Evolutionary conservation across 129 eudicot species (phyloP).

Genomic region (Mikania micrantha): DNA sequence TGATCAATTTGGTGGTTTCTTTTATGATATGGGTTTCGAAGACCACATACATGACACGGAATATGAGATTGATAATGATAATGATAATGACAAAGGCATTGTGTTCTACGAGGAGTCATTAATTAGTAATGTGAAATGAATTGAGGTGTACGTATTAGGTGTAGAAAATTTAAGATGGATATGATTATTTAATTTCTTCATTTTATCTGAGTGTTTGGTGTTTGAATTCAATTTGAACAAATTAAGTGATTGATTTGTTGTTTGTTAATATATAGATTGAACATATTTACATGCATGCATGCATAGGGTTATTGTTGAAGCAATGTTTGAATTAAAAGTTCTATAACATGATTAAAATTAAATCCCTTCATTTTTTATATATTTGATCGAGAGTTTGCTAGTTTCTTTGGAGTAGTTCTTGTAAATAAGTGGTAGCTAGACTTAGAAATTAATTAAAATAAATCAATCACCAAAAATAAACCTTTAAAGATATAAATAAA

Average conservation of each 20-base stretch:
- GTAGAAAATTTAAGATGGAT: slow-evolving; percentile 12
- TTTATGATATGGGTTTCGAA: slow-evolving; percentile 42
- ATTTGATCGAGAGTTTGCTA: too few species aligned
- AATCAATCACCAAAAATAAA: too few species aligned
- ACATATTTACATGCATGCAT: slow-evolving; percentile 1
- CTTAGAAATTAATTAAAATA: too few species aligned
- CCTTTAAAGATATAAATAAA: too few species aligned
- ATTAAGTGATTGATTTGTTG: slow-evolving; percentile 25
- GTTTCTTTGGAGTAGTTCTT: too few species aligned
- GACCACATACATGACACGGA: slow-evolving; percentile 43
- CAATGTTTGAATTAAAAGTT: too few species aligned
- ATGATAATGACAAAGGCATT: slow-evolving; percentile 32
- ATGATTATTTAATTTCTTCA: slow-evolving; percentile 17
- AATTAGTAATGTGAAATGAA: slow-evolving; percentile 6
- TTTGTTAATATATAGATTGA: slow-evolving; percentile 26
- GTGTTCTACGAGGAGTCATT: slow-evolving; percentile 29
- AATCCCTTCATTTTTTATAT: too few species aligned
- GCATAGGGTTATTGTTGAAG: slow-evolving; percentile 22
- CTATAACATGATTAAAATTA: too few species aligned
- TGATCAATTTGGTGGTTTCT: slow-evolving; percentile 52
- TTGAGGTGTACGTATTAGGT: slow-evolving; percentile 25
- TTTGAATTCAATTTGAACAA: slow-evolving; percentile 8
- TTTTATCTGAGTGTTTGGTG: slow-evolving; percentile 22
- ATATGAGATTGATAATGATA: slow-evolving; percentile 44
- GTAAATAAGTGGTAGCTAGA: too few species aligned